phyloP scores from a whole-genome alignment of 129 eudicot genomes.

The Tagetes patula region DNA sequence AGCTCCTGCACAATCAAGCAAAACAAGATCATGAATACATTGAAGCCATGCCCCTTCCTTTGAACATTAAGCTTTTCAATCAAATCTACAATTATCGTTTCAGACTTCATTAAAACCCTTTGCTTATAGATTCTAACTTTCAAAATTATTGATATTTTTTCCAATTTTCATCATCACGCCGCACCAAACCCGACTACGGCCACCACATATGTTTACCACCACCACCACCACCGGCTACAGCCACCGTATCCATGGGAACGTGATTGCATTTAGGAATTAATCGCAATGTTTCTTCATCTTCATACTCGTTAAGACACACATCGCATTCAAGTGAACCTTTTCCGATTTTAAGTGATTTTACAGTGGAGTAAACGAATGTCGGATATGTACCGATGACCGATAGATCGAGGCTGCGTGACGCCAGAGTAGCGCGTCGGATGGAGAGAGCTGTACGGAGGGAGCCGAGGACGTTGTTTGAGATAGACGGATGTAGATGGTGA shows the following conservation, averaged over 20 bases:
- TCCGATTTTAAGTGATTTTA: slow-evolving; percentile 44
- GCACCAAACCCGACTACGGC: too few relatives aligned
- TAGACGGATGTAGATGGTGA: slow-evolving; percentile 53
- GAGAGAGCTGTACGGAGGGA: slow-evolving; percentile 18
- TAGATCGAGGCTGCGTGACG: slow-evolving; percentile 47
- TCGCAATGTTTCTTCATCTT: slow-evolving; percentile 45
- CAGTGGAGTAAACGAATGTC: slow-evolving; percentile 49
- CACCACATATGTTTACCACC: too few relatives aligned
- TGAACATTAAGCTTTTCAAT: too few relatives aligned
- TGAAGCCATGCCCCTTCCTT: too few relatives aligned
- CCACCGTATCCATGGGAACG: slow-evolving; percentile 5
- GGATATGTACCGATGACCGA: slow-evolving; percentile 49
- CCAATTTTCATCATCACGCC: too few relatives aligned
- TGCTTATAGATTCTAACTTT: too few relatives aligned
- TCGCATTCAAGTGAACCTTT: slow-evolving; percentile 53
- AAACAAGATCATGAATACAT: too few relatives aligned
- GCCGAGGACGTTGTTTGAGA: neutral
- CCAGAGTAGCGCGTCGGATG: slow-evolving; percentile 14
- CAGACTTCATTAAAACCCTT: too few relatives aligned
- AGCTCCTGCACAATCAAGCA: too few relatives aligned
- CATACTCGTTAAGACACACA: slow-evolving; percentile 56
- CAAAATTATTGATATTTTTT: too few relatives aligned
- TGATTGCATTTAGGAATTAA: slow-evolving; percentile 55
- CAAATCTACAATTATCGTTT: too few relatives aligned
- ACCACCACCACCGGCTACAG: too few relatives aligned